phyloP scores from a whole-genome alignment of 495 filamentous ascomycete genomes.

The Aspergillus avenaceus region DNA sequence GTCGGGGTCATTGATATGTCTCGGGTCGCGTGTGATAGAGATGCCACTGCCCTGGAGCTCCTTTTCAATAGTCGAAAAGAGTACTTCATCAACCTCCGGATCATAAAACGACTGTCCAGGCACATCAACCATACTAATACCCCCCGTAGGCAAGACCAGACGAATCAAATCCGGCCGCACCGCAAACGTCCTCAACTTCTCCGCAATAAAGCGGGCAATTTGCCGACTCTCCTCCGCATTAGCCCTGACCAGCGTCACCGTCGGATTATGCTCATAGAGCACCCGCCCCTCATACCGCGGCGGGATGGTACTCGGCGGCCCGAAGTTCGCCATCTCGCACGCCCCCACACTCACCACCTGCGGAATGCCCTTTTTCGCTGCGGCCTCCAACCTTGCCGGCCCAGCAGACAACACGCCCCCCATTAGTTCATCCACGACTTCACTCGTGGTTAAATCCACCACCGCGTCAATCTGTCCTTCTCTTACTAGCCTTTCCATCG shows the following conservation, averaged over 20 bases:
- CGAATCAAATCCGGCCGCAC: constrained; percentile 34
- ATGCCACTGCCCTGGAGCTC: constrained; percentile 37
- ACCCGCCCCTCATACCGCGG: constrained; percentile 35
- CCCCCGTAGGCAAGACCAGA: constrained; percentile 55
- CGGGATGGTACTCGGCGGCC: constrained; percentile 51
- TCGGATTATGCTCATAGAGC: constrained; percentile 61
- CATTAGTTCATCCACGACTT: constrained; percentile 57
- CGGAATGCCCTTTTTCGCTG: constrained; percentile 51
- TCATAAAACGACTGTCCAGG: constrained; percentile 38
- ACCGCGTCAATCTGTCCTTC: constrained; percentile 56
- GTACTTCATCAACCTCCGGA: constrained; percentile 36
- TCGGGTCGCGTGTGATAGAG: constrained; percentile 25
- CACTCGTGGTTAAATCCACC: constrained; percentile 65
- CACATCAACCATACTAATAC: constrained; percentile 41
- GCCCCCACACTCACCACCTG: constrained; percentile 62
- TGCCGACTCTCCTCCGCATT: constrained; percentile 46
- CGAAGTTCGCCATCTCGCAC: constrained; percentile 68
- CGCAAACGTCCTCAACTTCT: constrained; percentile 39
- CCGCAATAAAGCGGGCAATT: constrained; percentile 50
- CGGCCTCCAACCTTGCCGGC: constrained; percentile 46
- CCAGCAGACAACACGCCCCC: constrained; percentile 61
- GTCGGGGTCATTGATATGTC: constrained; percentile 42
- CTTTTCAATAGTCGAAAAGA: constrained; percentile 42
- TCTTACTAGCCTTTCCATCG: constrained; percentile 59
- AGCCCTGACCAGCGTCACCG: constrained; percentile 62